Base-by-base conservation (phyloP, 2,329 filamentous ascomycete species). In the Hypomyces perniciosus region DNA sequence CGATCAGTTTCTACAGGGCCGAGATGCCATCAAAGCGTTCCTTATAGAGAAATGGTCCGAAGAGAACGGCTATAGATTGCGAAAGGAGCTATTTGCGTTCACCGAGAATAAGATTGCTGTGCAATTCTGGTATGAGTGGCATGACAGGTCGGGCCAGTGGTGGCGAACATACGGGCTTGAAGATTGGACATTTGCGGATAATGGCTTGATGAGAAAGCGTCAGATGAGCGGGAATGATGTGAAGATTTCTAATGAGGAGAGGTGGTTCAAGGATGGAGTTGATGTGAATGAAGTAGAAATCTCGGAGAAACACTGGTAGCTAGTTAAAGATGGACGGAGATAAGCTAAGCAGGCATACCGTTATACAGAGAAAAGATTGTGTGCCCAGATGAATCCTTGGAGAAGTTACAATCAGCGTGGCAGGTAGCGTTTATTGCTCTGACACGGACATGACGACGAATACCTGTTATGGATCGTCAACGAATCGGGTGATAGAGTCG, bases 61-160 rank as follows among this genome's bases (percentile, higher is more conserved):
- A 20, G 90, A 95, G 65, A 72, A 79, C 39, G 81, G 76, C 12
- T 95, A 95, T 61, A 77, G 78, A 0, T 74, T 95, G 49, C 79
- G 89, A 48, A 95, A 95, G 66, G 90, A 95, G 64, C 72, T 95
- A 1, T 95, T 95, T 67, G 77, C 87, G 1, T 93, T 90, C 61
- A 76, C 71, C 0, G 83, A 84, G 35, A 75, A 92, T 67, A 86
- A 75, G 68, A 92, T 91, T 56, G 89, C 89, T 1, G 90, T 95
- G 26, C 88, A 95, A 63, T 95, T 93, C 66, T 95, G 89, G 89
- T 95, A 92, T 61, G 86, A 95, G 67, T 91, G 83, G 69, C 78
- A 83, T 56, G 87, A 92, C 61, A 69, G 70, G 7, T 59, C 75
- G 2, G 84, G 86, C 37, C 83, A 88, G 65, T 95, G 89, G 89